Evolutionary conservation across 208 protist species (phyloP).

Genomic region (Leishmania mexicana): DNA sequence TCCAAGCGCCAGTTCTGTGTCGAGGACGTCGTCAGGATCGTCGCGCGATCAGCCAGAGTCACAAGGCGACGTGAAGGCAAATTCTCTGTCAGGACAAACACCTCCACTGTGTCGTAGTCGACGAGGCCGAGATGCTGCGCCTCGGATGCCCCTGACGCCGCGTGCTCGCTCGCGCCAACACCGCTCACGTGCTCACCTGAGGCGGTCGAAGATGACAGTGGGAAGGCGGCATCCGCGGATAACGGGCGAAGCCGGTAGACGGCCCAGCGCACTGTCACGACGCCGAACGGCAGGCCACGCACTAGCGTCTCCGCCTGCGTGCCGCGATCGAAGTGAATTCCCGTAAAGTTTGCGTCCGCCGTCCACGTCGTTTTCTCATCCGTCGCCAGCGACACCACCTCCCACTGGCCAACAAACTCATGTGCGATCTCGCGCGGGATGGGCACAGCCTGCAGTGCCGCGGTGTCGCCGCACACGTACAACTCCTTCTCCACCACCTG

Average conservation of each 20-base stretch:
- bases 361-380: constrained; percentile 57
- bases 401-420: constrained; percentile 79
- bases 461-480: constrained; percentile 69
- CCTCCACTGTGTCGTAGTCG: constrained; percentile 73
- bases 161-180: not conserved
- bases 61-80: constrained; percentile 61
- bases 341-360: constrained; percentile 52
- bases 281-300: constrained; percentile 80
- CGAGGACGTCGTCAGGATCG: constrained; percentile 68
- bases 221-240: not conserved
- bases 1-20: constrained; percentile 65
- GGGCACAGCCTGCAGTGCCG: constrained; percentile 65
- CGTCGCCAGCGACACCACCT: constrained; percentile 80
- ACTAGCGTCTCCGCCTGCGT: constrained; percentile 55
- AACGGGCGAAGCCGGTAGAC: constrained; percentile 50
- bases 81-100: constrained; percentile 86
- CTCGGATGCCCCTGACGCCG: not conserved
- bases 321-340: constrained; percentile 64
- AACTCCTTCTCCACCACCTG: constrained; percentile 65
- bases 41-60: constrained; percentile 66
- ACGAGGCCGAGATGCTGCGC: constrained; percentile 49
- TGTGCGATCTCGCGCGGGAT: constrained; percentile 62
- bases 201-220: not conserved
- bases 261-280: constrained; percentile 84
- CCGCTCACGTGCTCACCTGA: not conserved